Base-by-base conservation (phyloP, 306 rosid genomes). In the Acacia melanoxylon region DNA sequence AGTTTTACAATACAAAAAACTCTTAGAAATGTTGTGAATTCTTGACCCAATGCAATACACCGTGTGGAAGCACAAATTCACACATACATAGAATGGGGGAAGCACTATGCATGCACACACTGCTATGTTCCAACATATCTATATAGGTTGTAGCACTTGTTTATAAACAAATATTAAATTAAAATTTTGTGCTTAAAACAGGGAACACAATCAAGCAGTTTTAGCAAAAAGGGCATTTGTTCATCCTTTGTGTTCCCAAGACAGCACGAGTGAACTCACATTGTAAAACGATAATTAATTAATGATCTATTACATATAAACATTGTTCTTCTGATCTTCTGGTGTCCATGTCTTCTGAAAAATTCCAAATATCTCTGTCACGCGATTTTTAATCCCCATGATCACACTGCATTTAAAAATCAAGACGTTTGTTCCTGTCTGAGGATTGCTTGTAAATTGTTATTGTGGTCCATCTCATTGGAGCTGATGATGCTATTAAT, bases 231-330 rank as follows among this genome's bases (percentile, higher is more conserved):
- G 85, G 85, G 86, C 77, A 67, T 74, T 84, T 68, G 80, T 83
- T 61, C 68, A 49, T 49, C 41, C 69, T 87, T 89, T 86, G 65
- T 72, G 78, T 85, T 88, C 87, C 87, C 98, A 88, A 90, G 97
- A 94, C 80, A 76, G 92, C 97, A 90, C 97, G 98, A 87, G 94
- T 84, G 90, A 78, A 86, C 68, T 72, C 78, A 63, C 91, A 82
- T 85, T 80, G 87, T 78, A 75, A 81, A 29, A 86, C 71, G 86
- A 78, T 78, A 75, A 82, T 85, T 52, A 61, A 11, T 61, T 25
- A 24, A 61, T 25, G 67, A 33, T 24, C 17, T 58, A 58, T 22
- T 58, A 9, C 52, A 81, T 22, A n/a, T 68, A 81, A 86, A 72
- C 81, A 77, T 59, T 51, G 48, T 82, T 88, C 83, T 84, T 12